Evolutionary conservation across 257 asterid genomes (phyloP).

Genomic region (Solanum chiquidenum): DNA sequence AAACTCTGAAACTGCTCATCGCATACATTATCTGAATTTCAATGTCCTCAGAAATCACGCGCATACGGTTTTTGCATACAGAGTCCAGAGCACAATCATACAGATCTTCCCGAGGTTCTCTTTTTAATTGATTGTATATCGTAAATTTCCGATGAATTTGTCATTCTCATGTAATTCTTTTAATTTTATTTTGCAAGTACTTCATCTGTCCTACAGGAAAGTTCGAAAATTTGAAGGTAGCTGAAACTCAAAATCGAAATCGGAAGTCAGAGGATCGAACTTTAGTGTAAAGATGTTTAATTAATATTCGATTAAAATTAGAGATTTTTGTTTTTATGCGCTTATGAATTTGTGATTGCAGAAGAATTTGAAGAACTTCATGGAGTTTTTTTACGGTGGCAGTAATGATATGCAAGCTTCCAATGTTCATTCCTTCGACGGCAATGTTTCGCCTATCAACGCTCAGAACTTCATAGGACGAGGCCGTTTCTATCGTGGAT

Average conservation of each 20-base stretch:
- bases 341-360: constrained; percentile 10
- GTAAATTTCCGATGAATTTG: neutral
- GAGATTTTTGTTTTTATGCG: neutral
- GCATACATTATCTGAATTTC: neutral
- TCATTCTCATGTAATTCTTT: neutral
- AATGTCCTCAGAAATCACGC: neutral
- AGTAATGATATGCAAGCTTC: constrained; percentile 24
- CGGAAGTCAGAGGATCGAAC: neutral
- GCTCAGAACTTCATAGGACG: constrained; percentile 12
- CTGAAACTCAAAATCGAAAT: neutral
- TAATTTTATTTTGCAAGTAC: neutral
- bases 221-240: constrained; percentile 1
- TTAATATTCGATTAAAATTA: neutral
- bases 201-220: neutral
- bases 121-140: neutral
- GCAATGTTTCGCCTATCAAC: constrained; percentile 23
- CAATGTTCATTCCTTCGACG: constrained; percentile 19
- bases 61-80: neutral
- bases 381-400: constrained; percentile 28
- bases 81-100: neutral
- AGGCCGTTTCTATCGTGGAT: constrained; percentile 15
- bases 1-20: neutral
- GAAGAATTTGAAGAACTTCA: constrained; percentile 8
- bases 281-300: neutral
- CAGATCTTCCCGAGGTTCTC: neutral